Evolutionary conservation across 208 protist genomes (phyloP), one percentile per base, ranked within the genome.

Genomic region (Trypanosoma lewisi): DNA sequence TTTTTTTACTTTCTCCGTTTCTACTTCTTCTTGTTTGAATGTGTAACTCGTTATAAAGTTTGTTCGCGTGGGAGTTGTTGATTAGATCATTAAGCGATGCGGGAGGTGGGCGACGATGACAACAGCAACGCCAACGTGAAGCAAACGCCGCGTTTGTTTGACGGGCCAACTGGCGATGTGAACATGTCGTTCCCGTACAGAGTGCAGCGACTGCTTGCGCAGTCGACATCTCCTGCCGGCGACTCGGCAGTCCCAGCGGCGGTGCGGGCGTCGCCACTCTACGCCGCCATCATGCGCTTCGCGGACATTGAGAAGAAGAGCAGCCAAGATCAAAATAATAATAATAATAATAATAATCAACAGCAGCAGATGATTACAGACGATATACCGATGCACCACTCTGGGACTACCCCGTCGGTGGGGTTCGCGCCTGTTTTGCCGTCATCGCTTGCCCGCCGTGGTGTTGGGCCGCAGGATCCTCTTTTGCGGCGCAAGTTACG

Each of bases 381-480:
- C 21, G 34, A 28, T 44, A 17, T 45, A 28, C 7, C 42, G 34
- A 44, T 8, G 25, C 25, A 39, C 30, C 8, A 55, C 4, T 21
- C 17, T n/a, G 12, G 4, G 23, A 47, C 45, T 19, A 47, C 45
- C 14, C 11, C n/a, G 30, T 47, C 41, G n/a, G 21, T 48, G 30
- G 19, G 57, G 8, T 30, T 37, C 14, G 12, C 65, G 1, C n/a
- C 70, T 37, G 31, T 51, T 34, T 16, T 75, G 6, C 69, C 69
- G n/a, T 25, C 69, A 7, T 63, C 72, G 0, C 62, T 89, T 21
- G 73, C 80, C n/a, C 74, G 80, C 7, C 82, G 85, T 19, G 85
- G 85, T 42, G 62, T 92, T 9, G 72, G 53, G 0, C 80, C 67
- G 23, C 80, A 79, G 33, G 85, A 92, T 67, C 82, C 82, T 33